Conservation (phyloP, 2,329 filamentous ascomycete genomes). For the Aspergillus brunneoviolaceus region DNA sequence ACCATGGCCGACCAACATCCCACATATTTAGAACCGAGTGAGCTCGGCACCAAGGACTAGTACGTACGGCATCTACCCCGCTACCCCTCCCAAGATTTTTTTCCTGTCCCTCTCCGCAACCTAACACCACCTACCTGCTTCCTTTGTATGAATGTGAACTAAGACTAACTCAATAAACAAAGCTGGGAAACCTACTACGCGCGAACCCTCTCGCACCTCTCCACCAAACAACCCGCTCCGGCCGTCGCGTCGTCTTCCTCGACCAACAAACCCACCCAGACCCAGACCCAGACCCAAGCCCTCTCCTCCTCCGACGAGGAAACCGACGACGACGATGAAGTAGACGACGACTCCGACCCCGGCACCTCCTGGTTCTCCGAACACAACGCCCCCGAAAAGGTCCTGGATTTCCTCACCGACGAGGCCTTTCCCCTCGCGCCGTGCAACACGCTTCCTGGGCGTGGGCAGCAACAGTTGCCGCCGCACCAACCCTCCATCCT, state of each 20-base stretch:
- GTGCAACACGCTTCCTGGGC: conserved; percentile 30
- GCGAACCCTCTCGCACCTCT: conserved; percentile 42
- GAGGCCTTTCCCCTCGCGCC: conserved; percentile 48
- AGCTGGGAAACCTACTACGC: conserved; percentile 65
- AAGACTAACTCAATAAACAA: conserved; percentile 32
- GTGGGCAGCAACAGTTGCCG: neutral
- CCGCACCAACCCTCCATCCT: conserved; percentile 54
- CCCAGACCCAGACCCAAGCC: conserved; percentile 20
- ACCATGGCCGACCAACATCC: conserved; percentile 46
- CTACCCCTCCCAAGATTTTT: neutral
- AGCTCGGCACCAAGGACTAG: conserved; percentile 90
- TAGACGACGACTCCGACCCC: conserved; percentile 69
- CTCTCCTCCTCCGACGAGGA: conserved; percentile 63
- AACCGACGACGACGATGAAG: conserved; percentile 62
- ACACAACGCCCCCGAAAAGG: conserved; percentile 79
- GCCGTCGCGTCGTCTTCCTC: conserved; percentile 1
- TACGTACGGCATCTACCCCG: conserved; percentile 47
- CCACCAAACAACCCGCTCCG: conserved; percentile 24
- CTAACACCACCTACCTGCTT: too few relatives aligned
- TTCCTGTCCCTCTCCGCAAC: neutral
- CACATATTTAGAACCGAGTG: conserved; percentile 71
- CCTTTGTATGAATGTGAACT: too few relatives aligned
- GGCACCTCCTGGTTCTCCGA: conserved; percentile 98
- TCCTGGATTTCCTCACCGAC: conserved; percentile 65
- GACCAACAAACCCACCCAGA: conserved; percentile 1